Conservation (phyloP, 352 stramenopile species). For the Aphanomyces astaci region DNA sequence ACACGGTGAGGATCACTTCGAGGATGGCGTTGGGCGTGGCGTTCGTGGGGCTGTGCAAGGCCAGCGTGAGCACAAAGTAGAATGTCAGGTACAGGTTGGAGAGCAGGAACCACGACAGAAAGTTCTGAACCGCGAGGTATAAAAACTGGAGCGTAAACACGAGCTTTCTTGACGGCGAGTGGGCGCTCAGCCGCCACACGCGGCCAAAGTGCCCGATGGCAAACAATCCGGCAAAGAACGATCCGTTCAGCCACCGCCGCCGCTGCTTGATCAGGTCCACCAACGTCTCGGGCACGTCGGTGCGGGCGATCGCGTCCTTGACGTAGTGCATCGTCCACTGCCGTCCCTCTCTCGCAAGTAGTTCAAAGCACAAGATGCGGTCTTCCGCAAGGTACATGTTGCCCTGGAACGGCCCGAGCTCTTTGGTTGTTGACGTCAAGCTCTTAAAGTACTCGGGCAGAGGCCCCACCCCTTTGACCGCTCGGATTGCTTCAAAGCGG, state of each 20-base stretch:
- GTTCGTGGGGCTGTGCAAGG: conserved; percentile 31
- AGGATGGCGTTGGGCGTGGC: conserved; percentile 29
- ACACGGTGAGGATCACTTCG: conserved; percentile 33
- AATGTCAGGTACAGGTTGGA: conserved; percentile 46
- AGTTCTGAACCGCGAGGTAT: conserved; percentile 36
- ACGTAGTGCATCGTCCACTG: conserved; percentile 48
- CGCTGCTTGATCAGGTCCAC: conserved; percentile 56
- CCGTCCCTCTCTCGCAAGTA: conserved; percentile 35
- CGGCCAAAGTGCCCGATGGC: conserved; percentile 45
- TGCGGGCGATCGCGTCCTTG: conserved; percentile 46
- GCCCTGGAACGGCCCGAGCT: conserved; percentile 46
- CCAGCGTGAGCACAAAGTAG: conserved; percentile 40
- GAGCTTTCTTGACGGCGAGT: conserved; percentile 33
- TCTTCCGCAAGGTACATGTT: conserved; percentile 70
- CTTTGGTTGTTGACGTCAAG: conserved; percentile 38
- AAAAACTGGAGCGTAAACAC: conserved; percentile 39
- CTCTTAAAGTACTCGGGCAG: conserved; percentile 43
- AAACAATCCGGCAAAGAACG: conserved; percentile 53
- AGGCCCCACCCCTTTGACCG: conserved; percentile 37
- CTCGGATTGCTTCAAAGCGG: conserved; percentile 46
- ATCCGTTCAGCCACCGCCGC: conserved; percentile 50
- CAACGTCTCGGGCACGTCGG: conserved; percentile 40
- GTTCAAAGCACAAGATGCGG: conserved; percentile 55
- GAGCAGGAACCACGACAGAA: conserved; percentile 39
- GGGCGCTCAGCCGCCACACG: conserved; percentile 41